Evolutionary conservation across 805 yeast species (phyloP).

Genomic region (Saccharomycopsis babjevae): DNA sequence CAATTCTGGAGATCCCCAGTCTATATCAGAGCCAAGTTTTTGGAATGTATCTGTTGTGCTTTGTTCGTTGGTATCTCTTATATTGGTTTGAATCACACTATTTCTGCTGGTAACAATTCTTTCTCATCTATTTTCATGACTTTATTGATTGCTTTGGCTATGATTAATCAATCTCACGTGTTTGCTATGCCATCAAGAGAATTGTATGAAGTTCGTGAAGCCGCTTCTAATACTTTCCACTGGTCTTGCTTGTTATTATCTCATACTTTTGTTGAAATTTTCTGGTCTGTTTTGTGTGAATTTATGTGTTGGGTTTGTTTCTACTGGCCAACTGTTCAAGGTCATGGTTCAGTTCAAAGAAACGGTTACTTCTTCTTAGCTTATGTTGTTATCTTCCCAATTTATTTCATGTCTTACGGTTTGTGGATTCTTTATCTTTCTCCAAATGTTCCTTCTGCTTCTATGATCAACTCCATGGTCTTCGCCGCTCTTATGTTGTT

Average conservation of each 20-base stretch:
- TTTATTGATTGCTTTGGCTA: slow-evolving; percentile 30
- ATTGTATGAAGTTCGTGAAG: slow-evolving; percentile 36
- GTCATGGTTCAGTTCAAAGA: slow-evolving; percentile 22
- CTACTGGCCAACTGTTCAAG: slow-evolving; percentile 39
- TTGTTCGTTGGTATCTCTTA: slow-evolving; percentile 44
- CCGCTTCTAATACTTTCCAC: slow-evolving; percentile 32
- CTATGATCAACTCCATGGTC: slow-evolving; percentile 31
- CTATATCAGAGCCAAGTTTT: slow-evolving; percentile 39
- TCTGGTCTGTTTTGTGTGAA: slow-evolving; percentile 38
- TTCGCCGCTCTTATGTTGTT: slow-evolving; percentile 27
- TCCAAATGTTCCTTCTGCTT: slow-evolving; percentile 35
- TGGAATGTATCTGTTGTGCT: slow-evolving; percentile 34
- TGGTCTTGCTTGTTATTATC: slow-evolving; percentile 34
- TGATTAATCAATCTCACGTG: slow-evolving; percentile 24
- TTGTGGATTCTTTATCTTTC: slow-evolving; percentile 33
- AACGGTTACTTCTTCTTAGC: slow-evolving; percentile 30
- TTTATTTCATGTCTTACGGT: slow-evolving; percentile 36
- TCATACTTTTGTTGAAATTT: slow-evolving; percentile 36
- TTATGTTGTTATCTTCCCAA: slow-evolving; percentile 29
- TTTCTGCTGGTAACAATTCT: slow-evolving; percentile 35
- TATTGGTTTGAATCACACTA: slow-evolving; percentile 28
- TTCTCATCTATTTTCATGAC: slow-evolving; percentile 41
- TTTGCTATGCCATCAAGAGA: slow-evolving; percentile 31
- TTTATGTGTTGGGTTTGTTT: slow-evolving; percentile 34
- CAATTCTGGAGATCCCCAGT: slow-evolving; percentile 41